Conservation (phyloP, 371 early-diverging fungal genomes). For the Mucor sp. region DNA sequence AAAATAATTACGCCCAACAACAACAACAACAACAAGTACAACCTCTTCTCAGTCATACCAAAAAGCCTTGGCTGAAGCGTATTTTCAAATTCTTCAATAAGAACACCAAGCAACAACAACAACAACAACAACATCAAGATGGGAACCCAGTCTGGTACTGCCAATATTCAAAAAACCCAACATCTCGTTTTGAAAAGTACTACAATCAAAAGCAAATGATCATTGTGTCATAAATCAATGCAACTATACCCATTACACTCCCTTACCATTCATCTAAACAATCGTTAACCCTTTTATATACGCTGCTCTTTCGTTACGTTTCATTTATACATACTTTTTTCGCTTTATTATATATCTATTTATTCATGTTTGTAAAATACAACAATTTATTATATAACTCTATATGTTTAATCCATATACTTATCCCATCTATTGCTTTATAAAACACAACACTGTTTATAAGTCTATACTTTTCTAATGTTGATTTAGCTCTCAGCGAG, state of each 20-base stretch:
- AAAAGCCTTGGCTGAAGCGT: conserved; percentile 19
- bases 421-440: background rate
- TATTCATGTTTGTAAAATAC: background rate
- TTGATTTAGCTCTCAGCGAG: background rate
- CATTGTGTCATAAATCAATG: background rate
- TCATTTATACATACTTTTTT: background rate
- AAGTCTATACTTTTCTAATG: background rate
- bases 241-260: background rate
- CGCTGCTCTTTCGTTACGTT: background rate
- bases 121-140: background rate
- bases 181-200: conserved; percentile 8
- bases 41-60: background rate
- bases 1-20: background rate
- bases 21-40: background rate
- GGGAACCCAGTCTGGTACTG: conserved; percentile 17
- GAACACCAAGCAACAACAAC: background rate
- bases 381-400: background rate
- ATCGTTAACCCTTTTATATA: background rate
- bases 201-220: conserved; percentile 9
- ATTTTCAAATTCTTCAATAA: conserved; percentile 17
- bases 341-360: background rate
- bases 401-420: background rate
- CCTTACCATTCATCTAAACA: background rate
- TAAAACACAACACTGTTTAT: background rate
- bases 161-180: conserved; percentile 18